Conservation (phyloP, 208 protist genomes). For the Tritrichomonas musculus region DNA sequence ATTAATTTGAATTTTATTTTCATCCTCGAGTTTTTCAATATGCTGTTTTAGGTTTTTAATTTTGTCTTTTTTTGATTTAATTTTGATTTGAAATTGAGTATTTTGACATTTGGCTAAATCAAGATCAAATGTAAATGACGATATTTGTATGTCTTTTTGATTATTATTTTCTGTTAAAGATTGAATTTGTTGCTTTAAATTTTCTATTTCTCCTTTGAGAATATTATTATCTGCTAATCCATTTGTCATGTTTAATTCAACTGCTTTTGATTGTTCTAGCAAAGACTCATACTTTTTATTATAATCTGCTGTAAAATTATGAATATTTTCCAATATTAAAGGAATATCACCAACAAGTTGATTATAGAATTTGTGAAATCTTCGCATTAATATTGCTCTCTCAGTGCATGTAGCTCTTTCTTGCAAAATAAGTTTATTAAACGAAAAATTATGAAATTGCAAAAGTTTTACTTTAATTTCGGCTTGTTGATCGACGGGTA, state of each 20-base stretch:
- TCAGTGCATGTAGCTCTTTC: conserved; percentile 1
- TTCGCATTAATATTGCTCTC: not conserved
- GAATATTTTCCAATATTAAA: not conserved
- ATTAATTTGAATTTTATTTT: too few relatives aligned
- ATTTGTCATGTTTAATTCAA: not conserved
- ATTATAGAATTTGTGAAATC: not conserved
- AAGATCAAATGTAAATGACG: too few relatives aligned
- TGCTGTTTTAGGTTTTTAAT: too few relatives aligned
- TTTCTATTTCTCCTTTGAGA: not conserved
- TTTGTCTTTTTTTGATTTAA: too few relatives aligned
- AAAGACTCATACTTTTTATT: not conserved
- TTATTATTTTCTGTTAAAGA: not conserved
- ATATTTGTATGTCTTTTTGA: not conserved
- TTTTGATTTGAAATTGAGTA: too few relatives aligned
- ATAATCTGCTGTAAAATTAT: too few relatives aligned
- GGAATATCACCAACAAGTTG: conserved; percentile 8
- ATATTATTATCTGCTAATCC: not conserved
- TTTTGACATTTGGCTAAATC: too few relatives aligned
- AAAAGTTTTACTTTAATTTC: not conserved
- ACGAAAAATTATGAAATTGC: not conserved
- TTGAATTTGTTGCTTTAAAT: not conserved
- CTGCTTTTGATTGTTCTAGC: not conserved
- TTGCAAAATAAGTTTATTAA: not conserved
- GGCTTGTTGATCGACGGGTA: too few relatives aligned
- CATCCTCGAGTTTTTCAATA: too few relatives aligned